Percentiles rank a stretch among this genome's conserved stretches.
Evolutionary conservation across 139 green algal genomes (phyloP).

Genomic region (Auxenochlorella pyrenoidosa): DNA sequence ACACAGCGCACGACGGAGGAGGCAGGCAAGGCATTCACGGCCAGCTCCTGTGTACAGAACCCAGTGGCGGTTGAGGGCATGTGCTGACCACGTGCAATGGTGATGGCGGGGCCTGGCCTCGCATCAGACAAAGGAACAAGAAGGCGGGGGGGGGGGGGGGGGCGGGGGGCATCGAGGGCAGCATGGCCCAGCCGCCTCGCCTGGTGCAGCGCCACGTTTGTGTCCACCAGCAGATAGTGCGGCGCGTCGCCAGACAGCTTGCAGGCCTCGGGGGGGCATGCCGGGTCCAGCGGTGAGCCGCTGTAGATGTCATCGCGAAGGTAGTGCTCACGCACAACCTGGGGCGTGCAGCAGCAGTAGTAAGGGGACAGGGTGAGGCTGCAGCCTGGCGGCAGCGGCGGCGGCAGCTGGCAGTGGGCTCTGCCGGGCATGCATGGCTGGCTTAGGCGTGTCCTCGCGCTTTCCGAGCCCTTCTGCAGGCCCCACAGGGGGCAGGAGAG

Average conservation of each 20-base stretch:
- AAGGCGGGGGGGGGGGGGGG: too few species aligned
- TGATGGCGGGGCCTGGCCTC: too few species aligned
- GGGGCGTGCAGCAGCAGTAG: neutral
- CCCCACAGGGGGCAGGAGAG: neutral
- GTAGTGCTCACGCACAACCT: constrained; percentile 95
- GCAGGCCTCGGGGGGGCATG: constrained; percentile 59
- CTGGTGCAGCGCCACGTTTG: constrained; percentile 94
- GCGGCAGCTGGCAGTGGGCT: neutral
- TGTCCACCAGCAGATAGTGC: constrained; percentile 94
- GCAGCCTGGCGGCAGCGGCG: neutral
- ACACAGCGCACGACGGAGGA: too few species aligned
- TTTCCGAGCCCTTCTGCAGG: neutral
- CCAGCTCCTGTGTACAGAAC: too few species aligned
- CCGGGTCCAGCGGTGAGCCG: constrained; percentile 76
- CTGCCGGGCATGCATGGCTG: neutral
- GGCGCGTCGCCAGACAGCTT: constrained; percentile 72
- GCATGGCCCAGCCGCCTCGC: constrained; percentile 40
- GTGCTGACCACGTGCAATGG: too few species aligned
- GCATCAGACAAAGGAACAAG: too few species aligned
- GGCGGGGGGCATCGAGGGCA: too few species aligned
- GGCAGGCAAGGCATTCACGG: too few species aligned
- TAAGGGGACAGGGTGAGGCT: neutral
- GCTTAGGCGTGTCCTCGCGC: too few species aligned
- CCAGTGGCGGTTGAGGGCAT: too few species aligned
- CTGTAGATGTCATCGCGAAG: constrained; percentile 96